Conservation (phyloP, 768 basidiomycete genomes). For the Solioccasus polychromus region DNA sequence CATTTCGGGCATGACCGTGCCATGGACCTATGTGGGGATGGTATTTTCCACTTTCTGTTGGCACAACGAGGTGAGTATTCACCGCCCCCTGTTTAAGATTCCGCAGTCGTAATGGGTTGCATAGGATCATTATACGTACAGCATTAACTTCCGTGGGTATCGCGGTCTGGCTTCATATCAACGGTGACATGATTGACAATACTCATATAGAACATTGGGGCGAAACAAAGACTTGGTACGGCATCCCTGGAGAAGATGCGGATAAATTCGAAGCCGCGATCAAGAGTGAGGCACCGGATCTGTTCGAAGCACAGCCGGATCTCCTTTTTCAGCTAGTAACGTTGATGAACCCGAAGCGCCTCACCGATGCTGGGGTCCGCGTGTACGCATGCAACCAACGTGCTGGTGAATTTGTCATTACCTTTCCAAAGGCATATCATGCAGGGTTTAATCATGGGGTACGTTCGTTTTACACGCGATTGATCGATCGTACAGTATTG, state of each 20-base stretch:
- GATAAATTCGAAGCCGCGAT: constrained; percentile 97
- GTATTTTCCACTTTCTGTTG: constrained; percentile 98
- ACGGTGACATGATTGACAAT: constrained; percentile 24
- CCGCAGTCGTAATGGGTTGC: constrained; percentile 22
- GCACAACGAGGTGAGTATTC: constrained; percentile 85
- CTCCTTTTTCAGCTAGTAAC: constrained; percentile 97
- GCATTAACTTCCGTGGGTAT: constrained; percentile 84
- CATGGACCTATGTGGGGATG: constrained; percentile 99
- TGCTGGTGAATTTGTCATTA: constrained; percentile 96
- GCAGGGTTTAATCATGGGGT: constrained; percentile 99
- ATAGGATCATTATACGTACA: constrained; percentile 97
- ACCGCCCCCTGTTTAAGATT: constrained; percentile 13
- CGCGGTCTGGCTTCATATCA: constrained; percentile 17
- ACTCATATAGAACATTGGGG: constrained; percentile 88
- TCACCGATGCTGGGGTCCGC: constrained; percentile 84
- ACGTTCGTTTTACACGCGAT: constrained; percentile 45
- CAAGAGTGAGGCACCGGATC: constrained; percentile 90
- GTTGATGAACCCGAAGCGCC: constrained; percentile 89
- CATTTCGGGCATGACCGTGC: constrained; percentile 99
- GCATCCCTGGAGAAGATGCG: constrained; percentile 92
- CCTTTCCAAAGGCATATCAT: constrained; percentile 97
- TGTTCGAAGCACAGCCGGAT: constrained; percentile 97
- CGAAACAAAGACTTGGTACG: constrained; percentile 99
- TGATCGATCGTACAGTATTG: constrained; percentile 21
- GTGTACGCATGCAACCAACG: constrained; percentile 96